Evolutionary conservation across 306 rosid genomes (phyloP), one percentile per base, ranked within the genome.

Genomic region (Lupinus albus): DNA sequence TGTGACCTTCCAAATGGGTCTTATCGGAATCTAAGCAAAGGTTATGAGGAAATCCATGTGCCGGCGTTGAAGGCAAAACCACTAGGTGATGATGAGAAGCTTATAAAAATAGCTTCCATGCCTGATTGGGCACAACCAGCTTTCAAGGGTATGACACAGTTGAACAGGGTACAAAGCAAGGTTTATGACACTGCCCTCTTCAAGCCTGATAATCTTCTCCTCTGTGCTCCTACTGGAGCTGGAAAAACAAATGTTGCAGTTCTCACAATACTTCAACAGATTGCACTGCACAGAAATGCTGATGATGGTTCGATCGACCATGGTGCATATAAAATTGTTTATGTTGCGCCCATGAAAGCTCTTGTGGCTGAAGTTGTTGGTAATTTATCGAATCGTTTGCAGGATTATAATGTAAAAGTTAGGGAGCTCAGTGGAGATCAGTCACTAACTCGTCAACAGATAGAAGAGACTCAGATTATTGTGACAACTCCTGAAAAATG

Each of bases 401-500:
- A 93, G 86, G 85, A 89, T 8, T 89, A 87, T 75, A 92, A 83
- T 73, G 91, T 92, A 53, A 87, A 65, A 9, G 98, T 92, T 38
- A 85, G 83, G 81, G 98, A 89, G 82, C 86, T 92, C 48, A 92
- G 98, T 78, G 98, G 96, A 73, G 98, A 92, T 51, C 98, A 92
- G 81, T 48, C 95, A 42, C 59, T 92, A 56, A 89, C 98, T 17
- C 89, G 95, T 30, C 95, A 89, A 67, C 98, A 92, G 72, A 89
- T 92, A 51, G 98, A 89, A 36, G 98, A 92, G 80, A 89, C 98
- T 58, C 97, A 93, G 55, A 93, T 93, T 67, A 93, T 93, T 73
- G 98, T 93, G 55, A 93, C 98, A 54, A 93, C 98, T 18, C 98
- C 98, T 38, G 98, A 93, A 78, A 93, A 93, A 87, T 93, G 98